Evolutionary conservation across 495 filamentous ascomycete species (phyloP).

Genomic region (Darksidea phi): DNA sequence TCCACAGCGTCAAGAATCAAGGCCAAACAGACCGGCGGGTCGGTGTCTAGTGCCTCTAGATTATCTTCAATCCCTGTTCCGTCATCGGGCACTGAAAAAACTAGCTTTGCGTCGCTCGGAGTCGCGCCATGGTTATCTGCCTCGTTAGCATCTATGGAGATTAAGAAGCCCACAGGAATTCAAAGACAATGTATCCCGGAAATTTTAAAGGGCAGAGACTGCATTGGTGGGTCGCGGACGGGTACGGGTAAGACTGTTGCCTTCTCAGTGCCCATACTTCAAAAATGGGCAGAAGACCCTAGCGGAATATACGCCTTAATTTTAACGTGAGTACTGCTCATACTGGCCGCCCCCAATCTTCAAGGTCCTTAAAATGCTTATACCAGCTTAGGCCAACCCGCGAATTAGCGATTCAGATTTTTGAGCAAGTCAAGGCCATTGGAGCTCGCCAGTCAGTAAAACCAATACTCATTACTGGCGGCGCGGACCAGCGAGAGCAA

Average conservation of each 20-base stretch:
- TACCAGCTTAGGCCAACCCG: constrained; percentile 41
- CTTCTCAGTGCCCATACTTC: constrained; percentile 89
- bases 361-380: neutral
- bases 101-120: constrained; percentile 70
- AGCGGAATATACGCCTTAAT: constrained; percentile 86
- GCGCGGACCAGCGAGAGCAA: constrained; percentile 87
- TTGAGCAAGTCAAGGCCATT: constrained; percentile 91
- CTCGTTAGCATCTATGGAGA: constrained; percentile 81
- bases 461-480: constrained; percentile 81
- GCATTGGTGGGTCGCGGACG: constrained; percentile 89
- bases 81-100: constrained; percentile 43
- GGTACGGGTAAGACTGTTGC: constrained; percentile 99
- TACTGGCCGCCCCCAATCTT: neutral
- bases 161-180: constrained; percentile 85
- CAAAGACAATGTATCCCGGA: constrained; percentile 88
- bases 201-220: constrained; percentile 85
- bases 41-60: neutral
- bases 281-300: constrained; percentile 90
- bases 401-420: constrained; percentile 93
- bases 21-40: constrained; percentile 20
- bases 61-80: neutral
- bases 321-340: constrained; percentile 60
- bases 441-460: constrained; percentile 82
- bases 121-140: constrained; percentile 87
- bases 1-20: constrained; percentile 26